These are phyloP conservation scores for Yamadazyma epiphylla DNA, from an alignment of 1,139 yeast genomes.

Conservation along the genomic window DNA sequence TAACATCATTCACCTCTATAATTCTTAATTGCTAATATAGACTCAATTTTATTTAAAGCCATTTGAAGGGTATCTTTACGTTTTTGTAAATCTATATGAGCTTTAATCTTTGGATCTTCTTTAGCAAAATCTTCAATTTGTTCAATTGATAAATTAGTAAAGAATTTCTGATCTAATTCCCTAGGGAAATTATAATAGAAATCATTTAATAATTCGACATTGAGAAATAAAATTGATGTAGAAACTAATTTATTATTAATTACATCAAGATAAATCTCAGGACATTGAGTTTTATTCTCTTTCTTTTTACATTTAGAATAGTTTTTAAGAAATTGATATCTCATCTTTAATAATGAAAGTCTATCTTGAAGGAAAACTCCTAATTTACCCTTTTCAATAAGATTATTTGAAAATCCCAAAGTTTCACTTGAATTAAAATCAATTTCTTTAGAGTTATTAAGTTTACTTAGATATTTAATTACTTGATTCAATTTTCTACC, in stretches of 20 bases:
- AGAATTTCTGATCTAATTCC: slow-evolving; percentile 76
- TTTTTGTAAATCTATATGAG: slow-evolving; percentile 90
- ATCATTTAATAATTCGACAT: slow-evolving; percentile 90
- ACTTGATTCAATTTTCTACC: slow-evolving; percentile 81
- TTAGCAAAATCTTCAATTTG: slow-evolving; percentile 88
- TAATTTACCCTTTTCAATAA: slow-evolving; percentile 74
- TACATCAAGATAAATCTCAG: slow-evolving; percentile 89
- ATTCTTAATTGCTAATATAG: slow-evolving; percentile 72
- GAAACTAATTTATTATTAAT: slow-evolving; percentile 88
- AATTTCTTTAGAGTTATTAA: slow-evolving; percentile 41
- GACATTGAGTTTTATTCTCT: slow-evolving; percentile 85
- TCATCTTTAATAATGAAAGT: slow-evolving; percentile 63
- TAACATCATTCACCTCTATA: slow-evolving; percentile 10
- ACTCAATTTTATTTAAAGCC: slow-evolving; percentile 83
- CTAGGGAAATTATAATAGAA: slow-evolving; percentile 95
- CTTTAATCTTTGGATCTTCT: slow-evolving; percentile 87
- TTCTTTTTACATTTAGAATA: slow-evolving; percentile 69
- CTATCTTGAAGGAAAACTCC: slow-evolving; percentile 83
- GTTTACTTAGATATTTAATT: slow-evolving; percentile 62
- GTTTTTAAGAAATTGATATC: slow-evolving; percentile 73
- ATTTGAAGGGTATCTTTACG: slow-evolving; percentile 83
- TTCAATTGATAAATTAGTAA: slow-evolving; percentile 59
- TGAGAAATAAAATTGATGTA: slow-evolving; percentile 87
- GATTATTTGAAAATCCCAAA: slow-evolving; percentile 68
- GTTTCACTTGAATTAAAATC: slow-evolving; percentile 54